Conservation (phyloP, 2,329 filamentous ascomycete species). For the Cladophialophora yegresii region DNA sequence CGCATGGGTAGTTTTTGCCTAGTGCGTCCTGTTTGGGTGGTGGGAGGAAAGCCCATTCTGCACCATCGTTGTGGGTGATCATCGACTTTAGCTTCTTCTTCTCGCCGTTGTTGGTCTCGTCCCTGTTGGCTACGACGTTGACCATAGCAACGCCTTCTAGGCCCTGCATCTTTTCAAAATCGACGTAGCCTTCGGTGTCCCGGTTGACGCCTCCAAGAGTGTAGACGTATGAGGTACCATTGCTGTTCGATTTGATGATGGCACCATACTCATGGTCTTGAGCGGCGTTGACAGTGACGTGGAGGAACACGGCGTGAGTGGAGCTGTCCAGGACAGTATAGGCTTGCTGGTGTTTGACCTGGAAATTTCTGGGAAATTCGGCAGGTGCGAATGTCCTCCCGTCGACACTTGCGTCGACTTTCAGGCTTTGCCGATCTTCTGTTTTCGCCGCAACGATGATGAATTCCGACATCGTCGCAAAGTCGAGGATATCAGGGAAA, state of each 20-base stretch:
- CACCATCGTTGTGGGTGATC: slow-evolving; percentile 96
- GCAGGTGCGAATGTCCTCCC: slow-evolving; percentile 79
- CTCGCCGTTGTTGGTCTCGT: slow-evolving; percentile 62
- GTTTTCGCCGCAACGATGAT: slow-evolving; percentile 73
- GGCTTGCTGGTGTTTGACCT: slow-evolving; percentile 72
- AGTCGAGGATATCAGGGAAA: slow-evolving; percentile 74
- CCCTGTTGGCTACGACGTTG: slow-evolving; percentile 77
- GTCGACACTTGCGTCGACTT: slow-evolving; percentile 81
- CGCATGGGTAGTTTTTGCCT: slow-evolving; percentile 71
- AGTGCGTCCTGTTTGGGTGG: slow-evolving; percentile 72
- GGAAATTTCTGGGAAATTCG: slow-evolving; percentile 81
- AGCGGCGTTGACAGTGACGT: slow-evolving; percentile 75
- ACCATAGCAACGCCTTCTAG: slow-evolving; percentile 87
- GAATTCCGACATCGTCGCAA: slow-evolving; percentile 95
- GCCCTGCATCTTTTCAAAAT: slow-evolving; percentile 93
- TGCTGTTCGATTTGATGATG: slow-evolving; percentile 97
- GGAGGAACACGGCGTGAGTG: slow-evolving; percentile 90
- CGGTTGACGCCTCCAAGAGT: slow-evolving; percentile 81
- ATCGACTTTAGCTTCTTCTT: slow-evolving; percentile 82
- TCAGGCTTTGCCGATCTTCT: slow-evolving; percentile 67
- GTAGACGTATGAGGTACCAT: slow-evolving; percentile 91
- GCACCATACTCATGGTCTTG: slow-evolving; percentile 72
- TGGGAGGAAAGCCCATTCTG: slow-evolving; percentile 75
- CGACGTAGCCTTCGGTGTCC: slow-evolving; percentile 74
- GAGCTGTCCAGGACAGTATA: slow-evolving; percentile 96